phyloP scores from a whole-genome alignment of 495 filamentous ascomycete species.

The Neurospora cerealis region DNA sequence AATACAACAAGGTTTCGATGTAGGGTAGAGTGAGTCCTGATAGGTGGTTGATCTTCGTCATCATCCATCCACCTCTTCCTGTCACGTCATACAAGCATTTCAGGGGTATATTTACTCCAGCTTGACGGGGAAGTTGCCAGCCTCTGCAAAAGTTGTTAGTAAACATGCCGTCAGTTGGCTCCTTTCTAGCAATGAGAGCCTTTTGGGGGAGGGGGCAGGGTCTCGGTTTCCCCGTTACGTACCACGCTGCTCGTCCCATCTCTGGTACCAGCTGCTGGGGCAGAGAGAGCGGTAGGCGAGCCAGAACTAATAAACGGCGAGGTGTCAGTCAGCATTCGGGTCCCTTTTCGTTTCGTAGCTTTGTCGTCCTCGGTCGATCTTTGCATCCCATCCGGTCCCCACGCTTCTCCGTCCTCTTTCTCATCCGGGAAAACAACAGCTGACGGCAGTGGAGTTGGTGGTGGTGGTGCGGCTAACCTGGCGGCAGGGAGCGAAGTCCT shows the following conservation, averaged over 20 bases:
- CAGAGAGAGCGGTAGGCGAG: conserved; percentile 93
- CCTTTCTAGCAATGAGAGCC: not conserved
- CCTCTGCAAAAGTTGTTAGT: conserved; percentile 46
- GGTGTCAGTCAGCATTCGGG: not conserved
- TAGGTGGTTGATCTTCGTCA: not conserved
- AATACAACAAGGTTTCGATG: conserved; percentile 12
- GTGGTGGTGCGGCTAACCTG: conserved; percentile 51
- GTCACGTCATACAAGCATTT: not conserved
- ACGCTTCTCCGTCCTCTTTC: conserved; percentile 10
- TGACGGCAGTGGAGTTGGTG: not conserved
- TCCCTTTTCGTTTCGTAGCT: not conserved
- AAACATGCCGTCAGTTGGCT: not conserved
- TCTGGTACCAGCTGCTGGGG: conserved; percentile 85
- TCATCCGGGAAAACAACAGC: conserved; percentile 1
- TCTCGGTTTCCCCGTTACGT: conserved; percentile 25
- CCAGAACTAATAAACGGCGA: conserved; percentile 57
- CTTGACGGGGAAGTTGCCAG: conserved; percentile 78
- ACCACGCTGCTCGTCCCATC: conserved; percentile 98
- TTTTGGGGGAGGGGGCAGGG: too few species aligned
- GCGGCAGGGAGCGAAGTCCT: conserved; percentile 95
- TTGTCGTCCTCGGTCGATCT: not conserved
- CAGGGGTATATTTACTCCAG: conserved; percentile 36
- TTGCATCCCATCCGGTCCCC: not conserved
- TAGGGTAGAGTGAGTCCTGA: not conserved
- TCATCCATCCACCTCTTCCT: conserved; percentile 1